These are phyloP conservation scores for Curvularia sp. DNA, from an alignment of 2,329 filamentous ascomycete genomes.

Conservation along the genomic window DNA sequence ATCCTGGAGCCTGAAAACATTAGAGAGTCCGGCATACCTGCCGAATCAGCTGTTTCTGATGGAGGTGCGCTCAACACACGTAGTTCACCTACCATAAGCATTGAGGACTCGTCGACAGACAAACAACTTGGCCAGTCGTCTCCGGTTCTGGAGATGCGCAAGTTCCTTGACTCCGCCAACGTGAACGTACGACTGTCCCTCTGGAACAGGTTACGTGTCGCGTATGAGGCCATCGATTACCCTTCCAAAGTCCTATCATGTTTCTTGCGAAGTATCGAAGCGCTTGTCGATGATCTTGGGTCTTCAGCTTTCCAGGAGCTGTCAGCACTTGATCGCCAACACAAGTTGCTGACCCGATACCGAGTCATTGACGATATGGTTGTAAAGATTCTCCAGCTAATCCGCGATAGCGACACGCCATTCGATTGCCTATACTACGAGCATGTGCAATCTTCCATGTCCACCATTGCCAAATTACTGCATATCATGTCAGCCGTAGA, in stretches of 20 bases:
- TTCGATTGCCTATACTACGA: constrained; percentile 86
- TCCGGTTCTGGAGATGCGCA: constrained; percentile 75
- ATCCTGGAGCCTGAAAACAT: constrained; percentile 72
- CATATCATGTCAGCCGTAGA: constrained; percentile 80
- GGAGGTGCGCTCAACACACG: constrained; percentile 16
- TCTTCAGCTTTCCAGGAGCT: constrained; percentile 62
- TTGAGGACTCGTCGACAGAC: constrained; percentile 12
- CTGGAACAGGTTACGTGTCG: constrained; percentile 89
- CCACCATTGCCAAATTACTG: constrained; percentile 72
- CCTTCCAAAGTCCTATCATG: constrained; percentile 88
- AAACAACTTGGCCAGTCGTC: constrained; percentile 26
- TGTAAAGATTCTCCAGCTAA: constrained; percentile 70
- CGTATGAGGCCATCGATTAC: constrained; percentile 85
- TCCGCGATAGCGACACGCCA: constrained; percentile 68
- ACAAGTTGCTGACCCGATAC: constrained; percentile 75
- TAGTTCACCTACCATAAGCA: constrained; percentile 23
- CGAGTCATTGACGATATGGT: constrained; percentile 81
- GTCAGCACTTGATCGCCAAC: constrained; percentile 69
- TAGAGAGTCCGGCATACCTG: neutral
- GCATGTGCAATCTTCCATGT: constrained; percentile 76
- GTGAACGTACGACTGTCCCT: constrained; percentile 84
- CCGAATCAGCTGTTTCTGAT: constrained; percentile 16
- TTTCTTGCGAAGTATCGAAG: constrained; percentile 82
- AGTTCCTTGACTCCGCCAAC: constrained; percentile 81
- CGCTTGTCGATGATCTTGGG: constrained; percentile 75